Conservation (phyloP, 163 green algal genomes). For the Chloroidium sp. region DNA sequence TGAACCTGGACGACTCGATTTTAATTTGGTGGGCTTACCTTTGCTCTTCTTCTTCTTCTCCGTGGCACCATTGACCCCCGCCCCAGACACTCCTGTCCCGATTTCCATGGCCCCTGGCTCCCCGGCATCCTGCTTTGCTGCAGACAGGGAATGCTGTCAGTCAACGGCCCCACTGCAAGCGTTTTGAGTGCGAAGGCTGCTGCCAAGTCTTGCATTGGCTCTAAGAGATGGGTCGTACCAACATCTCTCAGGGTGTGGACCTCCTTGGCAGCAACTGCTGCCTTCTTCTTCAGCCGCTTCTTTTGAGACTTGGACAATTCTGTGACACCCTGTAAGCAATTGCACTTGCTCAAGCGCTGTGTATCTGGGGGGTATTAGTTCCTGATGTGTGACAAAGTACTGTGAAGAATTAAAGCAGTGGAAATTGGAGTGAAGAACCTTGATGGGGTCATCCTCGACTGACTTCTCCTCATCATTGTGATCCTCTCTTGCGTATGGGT, state of each 20-base stretch:
- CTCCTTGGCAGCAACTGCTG: slow-evolving; percentile 9
- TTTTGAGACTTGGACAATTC: slow-evolving; percentile 23
- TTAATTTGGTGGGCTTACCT: not conserved
- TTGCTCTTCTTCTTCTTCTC: slow-evolving; percentile 29
- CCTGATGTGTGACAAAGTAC: too few relatives aligned
- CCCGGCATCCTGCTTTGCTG: not conserved
- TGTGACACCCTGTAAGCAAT: not conserved
- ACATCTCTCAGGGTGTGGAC: not conserved
- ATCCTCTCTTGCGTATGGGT: too few relatives aligned
- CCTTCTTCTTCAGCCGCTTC: slow-evolving; percentile 19
- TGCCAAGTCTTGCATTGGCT: not conserved
- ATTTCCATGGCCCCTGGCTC: not conserved
- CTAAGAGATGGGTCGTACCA: not conserved
- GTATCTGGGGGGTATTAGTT: too few relatives aligned
- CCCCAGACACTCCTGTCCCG: not conserved
- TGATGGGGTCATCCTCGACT: too few relatives aligned
- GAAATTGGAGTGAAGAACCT: too few relatives aligned
- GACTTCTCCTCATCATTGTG: too few relatives aligned
- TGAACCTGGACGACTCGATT: not conserved
- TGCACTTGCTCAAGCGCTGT: too few relatives aligned
- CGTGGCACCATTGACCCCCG: not conserved
- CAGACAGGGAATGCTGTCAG: not conserved
- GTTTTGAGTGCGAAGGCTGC: not conserved
- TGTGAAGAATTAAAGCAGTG: too few relatives aligned
- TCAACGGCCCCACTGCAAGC: not conserved